Evolutionary conservation across 2,329 filamentous ascomycete genomes (phyloP).

Genomic region (Colletotrichum sp.): DNA sequence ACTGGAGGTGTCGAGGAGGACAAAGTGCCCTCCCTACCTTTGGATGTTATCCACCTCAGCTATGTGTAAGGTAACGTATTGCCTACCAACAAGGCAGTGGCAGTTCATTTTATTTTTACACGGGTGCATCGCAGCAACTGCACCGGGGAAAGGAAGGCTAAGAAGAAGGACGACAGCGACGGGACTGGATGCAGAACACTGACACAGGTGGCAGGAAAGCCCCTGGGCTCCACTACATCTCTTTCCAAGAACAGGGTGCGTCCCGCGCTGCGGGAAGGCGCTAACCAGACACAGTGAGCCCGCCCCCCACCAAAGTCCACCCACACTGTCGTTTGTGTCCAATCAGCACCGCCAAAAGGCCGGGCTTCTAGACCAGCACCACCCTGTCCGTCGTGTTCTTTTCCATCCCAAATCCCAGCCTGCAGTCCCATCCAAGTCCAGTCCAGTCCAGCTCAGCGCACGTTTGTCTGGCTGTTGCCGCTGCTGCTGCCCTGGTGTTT

Average conservation of each 20-base stretch:
- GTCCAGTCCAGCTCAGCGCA: not conserved
- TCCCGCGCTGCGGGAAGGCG: conserved; percentile 13
- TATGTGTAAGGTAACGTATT: not conserved
- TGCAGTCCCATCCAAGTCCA: not conserved
- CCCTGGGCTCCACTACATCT: conserved; percentile 2
- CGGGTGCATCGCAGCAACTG: not conserved
- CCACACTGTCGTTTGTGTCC: not conserved
- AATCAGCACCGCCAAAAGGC: not conserved
- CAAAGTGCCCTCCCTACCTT: too few relatives aligned
- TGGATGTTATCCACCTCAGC: not conserved
- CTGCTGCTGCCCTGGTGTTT: not conserved
- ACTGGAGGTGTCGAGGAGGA: not conserved
- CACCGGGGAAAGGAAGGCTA: not conserved
- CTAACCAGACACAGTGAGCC: not conserved
- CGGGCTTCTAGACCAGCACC: conserved; percentile 11
- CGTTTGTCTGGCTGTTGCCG: not conserved
- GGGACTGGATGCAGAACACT: not conserved
- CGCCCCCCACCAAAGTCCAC: not conserved
- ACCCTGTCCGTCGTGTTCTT: conserved; percentile 8
- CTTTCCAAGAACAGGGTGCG: conserved; percentile 16
- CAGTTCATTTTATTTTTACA: not conserved
- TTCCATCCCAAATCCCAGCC: not conserved
- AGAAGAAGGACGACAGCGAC: not conserved
- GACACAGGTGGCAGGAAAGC: conserved; percentile 2
- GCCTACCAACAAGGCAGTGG: not conserved